Evolutionary conservation across 768 basidiomycete species (phyloP), one percentile per base, ranked within the genome.

Genomic region (Cystobasidium tubakii): DNA sequence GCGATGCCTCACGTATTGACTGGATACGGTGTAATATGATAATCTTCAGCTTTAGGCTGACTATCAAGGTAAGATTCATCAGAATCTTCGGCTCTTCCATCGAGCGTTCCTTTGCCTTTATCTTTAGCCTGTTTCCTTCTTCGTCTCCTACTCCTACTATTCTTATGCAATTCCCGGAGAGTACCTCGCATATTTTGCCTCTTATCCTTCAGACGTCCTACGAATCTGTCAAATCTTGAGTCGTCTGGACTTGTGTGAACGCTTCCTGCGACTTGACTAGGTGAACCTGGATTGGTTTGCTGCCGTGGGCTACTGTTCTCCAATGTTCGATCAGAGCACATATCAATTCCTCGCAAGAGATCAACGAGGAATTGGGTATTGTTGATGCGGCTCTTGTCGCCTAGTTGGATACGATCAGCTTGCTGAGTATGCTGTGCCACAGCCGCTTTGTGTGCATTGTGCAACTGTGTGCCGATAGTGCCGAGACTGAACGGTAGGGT

Each of bases 391-490:
- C 23, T 31, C 27, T 60, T 60, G 21, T 60, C 57, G 10, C 57
- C 57, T 2, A 60, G 27, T 60, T 29, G 57, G 13, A 60, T 60
- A 29, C 57, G 57, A 60, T 60, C 57, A 7, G 43, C 63, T 46
- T 65, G 63, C 19, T 36, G 31, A 17, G 63, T 36, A 6, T 65
- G 63, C 63, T 39, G 63, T 25, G 39, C 54, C 15, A 71, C 27
- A 4, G 69, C 50, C 3, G 69, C 55, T 60, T 71, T 71, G 21
- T 71, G 69, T 3, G 69, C 50, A 34, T 60, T 71, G 25, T 71
- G 69, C 33, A 71, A 36, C 33, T 71, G 44, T 23, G 50, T 60
- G 10, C 69, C 69, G 27, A 71, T 71, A 1, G 69, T 71, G 55
- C 69, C 31, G 7, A 71, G 55, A 39, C 33, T 71, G 33, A 71